Base-by-base conservation (phyloP, 2,329 filamentous ascomycete genomes). In the Cryphonectria naterciae region DNA sequence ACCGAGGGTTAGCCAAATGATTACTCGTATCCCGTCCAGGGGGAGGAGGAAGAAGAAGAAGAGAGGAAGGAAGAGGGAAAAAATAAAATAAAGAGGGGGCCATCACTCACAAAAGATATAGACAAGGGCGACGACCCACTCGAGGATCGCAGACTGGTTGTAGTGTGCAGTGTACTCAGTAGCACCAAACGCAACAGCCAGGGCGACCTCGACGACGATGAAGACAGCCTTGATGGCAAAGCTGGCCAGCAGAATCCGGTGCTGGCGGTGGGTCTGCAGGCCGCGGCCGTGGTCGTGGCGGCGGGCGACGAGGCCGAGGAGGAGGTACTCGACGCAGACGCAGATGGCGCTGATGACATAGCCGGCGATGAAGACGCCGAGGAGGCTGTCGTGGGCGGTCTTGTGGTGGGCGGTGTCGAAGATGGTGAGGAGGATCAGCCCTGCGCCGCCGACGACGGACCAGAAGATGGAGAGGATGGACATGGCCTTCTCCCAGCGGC, bases 171-270 rank as follows among this genome's bases (percentile, higher is more conserved):
- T 78, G 49, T 81, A 83, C 35, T 84, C 85, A 62, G 82, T 83
- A 4, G 89, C 85, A 35, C 84, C 91, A 79, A 97, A 97, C 41
- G 85, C 89, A 75, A 93, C 85, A 68, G 87, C 89, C 11, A 97
- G 87, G 19, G 78, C 84, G 28, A 96, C 75, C 79, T 97, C 94
- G 74, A 94, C 78, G 68, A 97, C 76, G 78, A 97, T 91, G 82
- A 97, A 97, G 67, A 80, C 75, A 37, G 95, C 85, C 81, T 97
- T 97, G 76, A 95, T 84, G 87, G 89, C 93, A 84, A 97, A 97
- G 67, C 91, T 94, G 70, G 85, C 80, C 41, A 90, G 87, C 15
- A 97, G 86, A 72, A 94, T 83, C 65, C 85, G 86, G 80, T 94
- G 88, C 74, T 94, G 83, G 72, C 91, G 91, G 83, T 93, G 93